phyloP scores from a whole-genome alignment of 176 grass and related monocot species.

The Zizania latifolia region DNA sequence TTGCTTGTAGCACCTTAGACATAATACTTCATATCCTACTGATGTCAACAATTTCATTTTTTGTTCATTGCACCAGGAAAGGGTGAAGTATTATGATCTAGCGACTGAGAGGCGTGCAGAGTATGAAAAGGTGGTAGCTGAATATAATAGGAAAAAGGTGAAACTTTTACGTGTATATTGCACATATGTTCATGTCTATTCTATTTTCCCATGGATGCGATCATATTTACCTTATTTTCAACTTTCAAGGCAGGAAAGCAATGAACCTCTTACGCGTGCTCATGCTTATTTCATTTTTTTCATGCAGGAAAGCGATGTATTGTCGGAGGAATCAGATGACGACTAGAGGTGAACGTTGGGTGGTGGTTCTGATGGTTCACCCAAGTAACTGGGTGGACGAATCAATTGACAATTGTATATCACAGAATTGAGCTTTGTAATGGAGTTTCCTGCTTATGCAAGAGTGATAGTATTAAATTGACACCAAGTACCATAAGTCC shows the following conservation, averaged over 20 bases:
- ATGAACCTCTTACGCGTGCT: background rate
- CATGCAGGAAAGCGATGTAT: conserved; percentile 47
- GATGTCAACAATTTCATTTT: conserved; percentile 3
- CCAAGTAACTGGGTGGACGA: background rate
- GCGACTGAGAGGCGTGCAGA: conserved; percentile 79
- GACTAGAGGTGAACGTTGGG: conserved; percentile 22
- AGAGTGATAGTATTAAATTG: background rate
- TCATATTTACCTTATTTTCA: background rate
- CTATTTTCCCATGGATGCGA: background rate
- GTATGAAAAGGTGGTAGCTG: conserved; percentile 68
- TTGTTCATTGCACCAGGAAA: conserved; percentile 51
- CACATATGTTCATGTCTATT: background rate
- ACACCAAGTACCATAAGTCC: background rate
- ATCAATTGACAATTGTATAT: conserved; percentile 43
- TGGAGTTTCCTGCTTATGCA: background rate
- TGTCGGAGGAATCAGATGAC: conserved; percentile 37
- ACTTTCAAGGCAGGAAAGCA: too few species aligned
- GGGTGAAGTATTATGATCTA: conserved; percentile 83
- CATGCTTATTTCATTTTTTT: background rate
- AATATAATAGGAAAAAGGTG: conserved; percentile 85
- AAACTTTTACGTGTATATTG: background rate
- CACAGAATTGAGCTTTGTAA: conserved; percentile 20
- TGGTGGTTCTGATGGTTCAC: conserved; percentile 12
- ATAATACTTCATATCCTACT: background rate
- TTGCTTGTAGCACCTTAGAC: too few species aligned